A percentile compares a stretch with the other conserved stretches of the same genome.
Conservation (phyloP, 2,329 filamentous ascomycete genomes). For the Phaeoacremonium minimum region DNA sequence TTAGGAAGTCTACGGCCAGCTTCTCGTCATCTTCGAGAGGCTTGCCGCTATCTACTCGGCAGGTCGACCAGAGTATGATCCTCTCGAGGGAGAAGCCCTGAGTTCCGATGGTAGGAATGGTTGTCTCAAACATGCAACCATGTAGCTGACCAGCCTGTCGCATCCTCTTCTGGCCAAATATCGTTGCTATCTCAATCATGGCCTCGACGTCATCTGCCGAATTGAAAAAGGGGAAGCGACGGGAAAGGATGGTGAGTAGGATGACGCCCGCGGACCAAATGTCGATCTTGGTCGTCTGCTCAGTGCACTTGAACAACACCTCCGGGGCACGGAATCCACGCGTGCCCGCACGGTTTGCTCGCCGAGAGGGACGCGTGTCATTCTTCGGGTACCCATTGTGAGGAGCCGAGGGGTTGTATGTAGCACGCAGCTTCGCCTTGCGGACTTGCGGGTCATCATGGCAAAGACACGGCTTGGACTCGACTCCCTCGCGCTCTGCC, state of each 20-base stretch:
- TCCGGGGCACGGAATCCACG: conserved; percentile 94
- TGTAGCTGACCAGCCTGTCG: conserved; percentile 76
- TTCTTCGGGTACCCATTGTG: conserved; percentile 79
- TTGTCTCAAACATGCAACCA: conserved; percentile 88
- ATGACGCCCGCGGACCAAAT: conserved; percentile 98
- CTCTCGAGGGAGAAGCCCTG: conserved; percentile 86
- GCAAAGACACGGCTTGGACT: conserved; percentile 79
- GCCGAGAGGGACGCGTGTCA: conserved; percentile 79
- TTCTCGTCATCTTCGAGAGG: conserved; percentile 63
- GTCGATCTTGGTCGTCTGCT: conserved; percentile 90
- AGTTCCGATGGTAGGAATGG: conserved; percentile 83
- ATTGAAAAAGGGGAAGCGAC: conserved; percentile 97
- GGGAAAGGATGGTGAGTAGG: conserved; percentile 86
- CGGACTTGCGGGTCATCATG: conserved; percentile 61
- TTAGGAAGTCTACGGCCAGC: conserved; percentile 68
- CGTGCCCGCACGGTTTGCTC: conserved; percentile 92
- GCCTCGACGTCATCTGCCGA: conserved; percentile 97
- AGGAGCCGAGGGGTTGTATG: conserved; percentile 49
- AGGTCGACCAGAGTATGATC: conserved; percentile 93
- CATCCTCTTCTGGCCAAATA: conserved; percentile 86
- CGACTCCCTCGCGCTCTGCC: conserved; percentile 76
- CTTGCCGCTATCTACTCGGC: conserved; percentile 51
- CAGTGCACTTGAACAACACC: conserved; percentile 94
- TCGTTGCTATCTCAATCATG: conserved; percentile 93
- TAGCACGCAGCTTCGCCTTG: conserved; percentile 52